Evolutionary conservation across 1,139 yeast species (phyloP).

Genomic region (Scheffersomyces illinoinensis): DNA sequence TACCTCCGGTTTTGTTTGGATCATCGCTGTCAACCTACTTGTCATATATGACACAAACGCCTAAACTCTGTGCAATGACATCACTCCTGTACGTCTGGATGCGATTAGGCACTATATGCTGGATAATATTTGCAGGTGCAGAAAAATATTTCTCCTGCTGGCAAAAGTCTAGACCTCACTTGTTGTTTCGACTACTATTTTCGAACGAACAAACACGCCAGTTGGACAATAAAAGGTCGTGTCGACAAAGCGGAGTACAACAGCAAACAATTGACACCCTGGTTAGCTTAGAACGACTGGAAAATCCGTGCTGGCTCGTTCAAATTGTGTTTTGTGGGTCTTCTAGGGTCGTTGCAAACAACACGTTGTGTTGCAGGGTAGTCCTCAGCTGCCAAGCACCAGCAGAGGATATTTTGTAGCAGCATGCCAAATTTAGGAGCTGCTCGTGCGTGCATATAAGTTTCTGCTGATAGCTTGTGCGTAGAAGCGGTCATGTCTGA

Average conservation of each 20-base stretch:
- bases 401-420: neutral
- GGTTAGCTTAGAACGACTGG: neutral
- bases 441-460: neutral
- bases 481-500: neutral
- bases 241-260: neutral
- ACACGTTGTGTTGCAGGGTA: neutral
- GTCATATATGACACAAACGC: neutral
- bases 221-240: neutral
- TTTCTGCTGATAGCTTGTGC: neutral
- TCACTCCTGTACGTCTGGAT: neutral
- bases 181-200: neutral
- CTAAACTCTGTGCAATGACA: neutral
- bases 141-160: neutral
- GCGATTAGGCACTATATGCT: neutral
- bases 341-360: too few species aligned
- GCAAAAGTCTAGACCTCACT: neutral
- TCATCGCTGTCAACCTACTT: neutral
- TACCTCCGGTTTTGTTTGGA: neutral
- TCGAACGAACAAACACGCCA: neutral
- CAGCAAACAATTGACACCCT: too few species aligned
- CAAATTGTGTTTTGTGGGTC: too few species aligned
- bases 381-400: neutral
- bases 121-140: neutral
- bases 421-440: neutral
- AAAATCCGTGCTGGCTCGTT: too few species aligned